Conservation (phyloP, 495 filamentous ascomycete species). For the Podospora didyma region DNA sequence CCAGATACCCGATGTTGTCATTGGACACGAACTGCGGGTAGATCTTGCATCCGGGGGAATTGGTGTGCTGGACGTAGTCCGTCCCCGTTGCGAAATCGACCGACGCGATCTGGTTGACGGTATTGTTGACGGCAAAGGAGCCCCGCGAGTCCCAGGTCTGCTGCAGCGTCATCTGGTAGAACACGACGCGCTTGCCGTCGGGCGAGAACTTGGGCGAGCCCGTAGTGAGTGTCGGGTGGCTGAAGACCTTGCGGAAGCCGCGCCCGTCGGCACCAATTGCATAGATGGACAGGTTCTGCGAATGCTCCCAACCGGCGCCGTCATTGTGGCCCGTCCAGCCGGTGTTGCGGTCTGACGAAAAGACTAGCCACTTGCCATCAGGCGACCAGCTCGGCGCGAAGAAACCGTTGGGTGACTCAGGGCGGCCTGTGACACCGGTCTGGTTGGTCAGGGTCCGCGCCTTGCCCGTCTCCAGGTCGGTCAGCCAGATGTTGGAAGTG, state of each 20-base stretch:
- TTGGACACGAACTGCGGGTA: neutral
- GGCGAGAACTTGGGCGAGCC: neutral
- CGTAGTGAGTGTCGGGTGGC: neutral
- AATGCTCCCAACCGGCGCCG: neutral
- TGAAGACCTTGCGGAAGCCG: neutral
- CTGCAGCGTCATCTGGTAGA: slow-evolving; percentile 3
- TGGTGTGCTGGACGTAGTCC: neutral
- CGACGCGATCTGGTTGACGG: neutral
- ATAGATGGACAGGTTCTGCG: slow-evolving; percentile 3
- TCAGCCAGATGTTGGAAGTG: neutral
- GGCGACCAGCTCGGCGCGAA: neutral
- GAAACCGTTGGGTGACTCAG: neutral
- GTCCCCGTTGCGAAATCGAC: neutral
- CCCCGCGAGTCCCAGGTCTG: neutral
- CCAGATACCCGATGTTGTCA: neutral
- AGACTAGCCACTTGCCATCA: neutral
- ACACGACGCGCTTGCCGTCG: neutral
- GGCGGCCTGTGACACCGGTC: neutral
- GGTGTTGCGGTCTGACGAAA: neutral
- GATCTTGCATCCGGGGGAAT: neutral
- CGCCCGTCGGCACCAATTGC: neutral
- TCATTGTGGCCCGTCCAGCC: neutral
- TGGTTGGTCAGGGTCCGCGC: neutral
- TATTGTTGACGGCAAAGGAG: neutral
- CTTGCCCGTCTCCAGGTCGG: neutral